phyloP scores from a whole-genome alignment of 441 rosid genomes.

The Corymbia calophylla region DNA sequence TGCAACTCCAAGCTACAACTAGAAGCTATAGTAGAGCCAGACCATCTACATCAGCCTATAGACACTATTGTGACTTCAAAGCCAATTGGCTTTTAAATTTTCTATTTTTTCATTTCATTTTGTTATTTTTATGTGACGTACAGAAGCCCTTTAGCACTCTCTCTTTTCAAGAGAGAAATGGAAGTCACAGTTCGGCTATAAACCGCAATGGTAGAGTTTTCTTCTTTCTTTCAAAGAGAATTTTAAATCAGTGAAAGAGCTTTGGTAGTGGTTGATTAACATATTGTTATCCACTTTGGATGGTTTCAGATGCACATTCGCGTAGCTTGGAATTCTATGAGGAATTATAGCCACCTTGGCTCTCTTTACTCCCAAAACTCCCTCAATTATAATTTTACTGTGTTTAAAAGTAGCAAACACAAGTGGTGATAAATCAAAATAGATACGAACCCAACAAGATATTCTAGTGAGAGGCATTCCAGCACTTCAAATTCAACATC shows the following conservation, averaged over 20 bases:
- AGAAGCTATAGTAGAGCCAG: background rate
- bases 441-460: background rate
- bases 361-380: background rate
- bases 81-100: background rate
- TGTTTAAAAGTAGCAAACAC: background rate
- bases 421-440: background rate
- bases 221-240: background rate
- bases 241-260: background rate
- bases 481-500: background rate
- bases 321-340: background rate
- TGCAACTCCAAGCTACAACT: background rate
- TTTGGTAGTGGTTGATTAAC: background rate
- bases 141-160: background rate
- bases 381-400: background rate
- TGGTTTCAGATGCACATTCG: background rate
- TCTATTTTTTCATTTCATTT: background rate
- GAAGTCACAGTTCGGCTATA: background rate
- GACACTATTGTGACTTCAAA: background rate
- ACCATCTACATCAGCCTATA: background rate
- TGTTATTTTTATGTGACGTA: background rate
- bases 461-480: background rate
- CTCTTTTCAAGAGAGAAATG: background rate
- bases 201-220: background rate
- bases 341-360: background rate
- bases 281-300: background rate